These are phyloP conservation scores for Ilyonectria robusta DNA, from an alignment of 2,329 filamentous ascomycete species.

Conservation along the genomic window DNA sequence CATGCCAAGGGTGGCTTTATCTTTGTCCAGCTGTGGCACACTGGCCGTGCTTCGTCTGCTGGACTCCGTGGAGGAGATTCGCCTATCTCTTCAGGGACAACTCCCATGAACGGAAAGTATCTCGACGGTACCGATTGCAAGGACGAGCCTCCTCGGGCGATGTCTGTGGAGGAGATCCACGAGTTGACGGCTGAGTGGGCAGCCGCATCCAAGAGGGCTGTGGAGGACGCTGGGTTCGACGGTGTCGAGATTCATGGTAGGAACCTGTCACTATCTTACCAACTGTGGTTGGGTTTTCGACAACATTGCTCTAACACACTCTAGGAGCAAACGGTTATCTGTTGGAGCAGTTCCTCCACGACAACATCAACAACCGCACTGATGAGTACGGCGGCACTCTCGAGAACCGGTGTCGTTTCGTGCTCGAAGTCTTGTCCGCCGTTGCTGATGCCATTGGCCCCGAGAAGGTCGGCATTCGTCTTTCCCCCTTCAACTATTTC, in stretches of 20 bases:
- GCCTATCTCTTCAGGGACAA: constrained; percentile 44
- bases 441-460: constrained; percentile 36
- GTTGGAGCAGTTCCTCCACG: constrained; percentile 37
- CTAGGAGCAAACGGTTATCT: constrained; percentile 43
- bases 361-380: constrained; percentile 38
- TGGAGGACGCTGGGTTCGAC: constrained; percentile 75
- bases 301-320: not conserved
- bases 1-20: constrained; percentile 58
- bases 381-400: constrained; percentile 40
- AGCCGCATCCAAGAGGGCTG: constrained; percentile 67
- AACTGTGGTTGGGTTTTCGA: not conserved
- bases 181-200: constrained; percentile 72
- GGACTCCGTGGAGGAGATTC: constrained; percentile 42
- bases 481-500: constrained; percentile 52
- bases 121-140: constrained; percentile 50
- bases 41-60: constrained; percentile 66
- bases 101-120: constrained; percentile 63
- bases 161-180: constrained; percentile 77
- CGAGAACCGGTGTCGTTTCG: constrained; percentile 41
- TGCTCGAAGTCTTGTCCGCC: constrained; percentile 37
- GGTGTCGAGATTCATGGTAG: constrained; percentile 72
- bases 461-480: constrained; percentile 40
- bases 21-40: constrained; percentile 73
- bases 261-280: not conserved
- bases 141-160: constrained; percentile 67